A percentile compares a stretch with the other conserved stretches of the same genome.
These are phyloP conservation scores for Corylus avellana DNA, from an alignment of 306 rosid species.

Conservation along the genomic window DNA sequence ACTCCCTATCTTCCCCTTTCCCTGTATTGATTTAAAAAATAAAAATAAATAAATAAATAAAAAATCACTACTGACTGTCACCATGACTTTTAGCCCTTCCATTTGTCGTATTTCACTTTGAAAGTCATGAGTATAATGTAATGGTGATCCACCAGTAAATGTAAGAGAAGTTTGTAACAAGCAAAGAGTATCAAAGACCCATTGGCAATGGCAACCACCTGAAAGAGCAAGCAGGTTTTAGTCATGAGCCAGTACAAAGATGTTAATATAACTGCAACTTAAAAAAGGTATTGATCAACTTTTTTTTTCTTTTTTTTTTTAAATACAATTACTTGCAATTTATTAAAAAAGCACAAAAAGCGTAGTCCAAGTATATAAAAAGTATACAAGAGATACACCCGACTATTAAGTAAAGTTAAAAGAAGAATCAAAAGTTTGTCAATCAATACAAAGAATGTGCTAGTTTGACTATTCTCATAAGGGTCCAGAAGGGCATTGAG, in stretches of 20 bases:
- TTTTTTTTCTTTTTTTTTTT: no score
- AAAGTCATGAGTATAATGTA: no score
- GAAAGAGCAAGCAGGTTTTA: conserved; percentile 44
- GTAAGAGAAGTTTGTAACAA: conserved; percentile 38
- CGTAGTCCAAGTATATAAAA: no score
- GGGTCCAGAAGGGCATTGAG: conserved; percentile 88
- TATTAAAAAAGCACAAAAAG: no score
- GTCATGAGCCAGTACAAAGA: neutral
- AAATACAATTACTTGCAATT: no score
- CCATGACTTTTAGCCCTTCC: neutral
- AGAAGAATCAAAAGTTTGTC: neutral
- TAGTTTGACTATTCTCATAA: conserved; percentile 48
- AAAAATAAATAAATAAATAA: no score
- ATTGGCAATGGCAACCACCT: conserved; percentile 69
- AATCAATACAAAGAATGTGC: neutral
- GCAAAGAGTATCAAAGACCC: conserved; percentile 79
- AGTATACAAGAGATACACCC: no score
- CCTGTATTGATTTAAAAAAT: no score
- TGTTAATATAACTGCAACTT: neutral
- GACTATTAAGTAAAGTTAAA: no score
- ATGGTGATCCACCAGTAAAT: no score
- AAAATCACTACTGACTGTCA: neutral
- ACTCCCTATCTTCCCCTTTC: neutral
- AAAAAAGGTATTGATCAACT: neutral
- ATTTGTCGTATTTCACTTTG: no score